Percentiles rank a stretch among this genome's conserved stretches.
phyloP scores from a whole-genome alignment of 306 rosid species.

The Rubus parviflorus region DNA sequence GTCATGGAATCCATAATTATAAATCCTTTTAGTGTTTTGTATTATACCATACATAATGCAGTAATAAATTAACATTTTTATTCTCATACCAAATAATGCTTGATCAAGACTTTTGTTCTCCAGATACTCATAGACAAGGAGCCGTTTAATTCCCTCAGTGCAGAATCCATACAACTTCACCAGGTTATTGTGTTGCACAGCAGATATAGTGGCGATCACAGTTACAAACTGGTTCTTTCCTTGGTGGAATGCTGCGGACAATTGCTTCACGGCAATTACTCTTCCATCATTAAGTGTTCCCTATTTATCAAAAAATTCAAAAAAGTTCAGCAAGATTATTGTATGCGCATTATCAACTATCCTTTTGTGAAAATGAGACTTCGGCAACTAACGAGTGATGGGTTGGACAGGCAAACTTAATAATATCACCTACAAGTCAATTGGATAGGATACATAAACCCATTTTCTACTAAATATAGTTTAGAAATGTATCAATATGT shows the following conservation, averaged over 20 bases:
- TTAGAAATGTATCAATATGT: too few relatives aligned
- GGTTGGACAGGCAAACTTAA: not conserved
- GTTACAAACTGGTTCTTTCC: slow-evolving; percentile 76
- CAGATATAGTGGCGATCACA: slow-evolving; percentile 80
- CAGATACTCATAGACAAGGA: slow-evolving; percentile 72
- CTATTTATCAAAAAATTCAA: slow-evolving; percentile 28
- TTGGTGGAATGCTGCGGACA: slow-evolving; percentile 70
- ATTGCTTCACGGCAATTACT: slow-evolving; percentile 77
- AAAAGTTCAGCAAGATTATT: not conserved
- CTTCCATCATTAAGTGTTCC: slow-evolving; percentile 78
- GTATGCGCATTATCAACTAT: not conserved
- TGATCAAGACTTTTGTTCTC: slow-evolving; percentile 86
- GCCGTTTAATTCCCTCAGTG: slow-evolving; percentile 59
- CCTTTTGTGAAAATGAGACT: not conserved
- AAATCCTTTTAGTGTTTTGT: not conserved
- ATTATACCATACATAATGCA: not conserved
- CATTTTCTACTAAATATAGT: not conserved
- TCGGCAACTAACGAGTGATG: not conserved
- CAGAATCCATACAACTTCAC: slow-evolving; percentile 77
- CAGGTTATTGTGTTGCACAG: slow-evolving; percentile 80
- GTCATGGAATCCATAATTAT: slow-evolving; percentile 31
- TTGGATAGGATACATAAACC: slow-evolving; percentile 24
- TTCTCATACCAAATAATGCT: slow-evolving; percentile 70
- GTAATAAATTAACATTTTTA: not conserved
- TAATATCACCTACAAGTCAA: not conserved